Evolutionary conservation across 495 filamentous ascomycete species (phyloP), one percentile per base, ranked within the genome.

Genomic region (Friedmanniomyces simplex): DNA sequence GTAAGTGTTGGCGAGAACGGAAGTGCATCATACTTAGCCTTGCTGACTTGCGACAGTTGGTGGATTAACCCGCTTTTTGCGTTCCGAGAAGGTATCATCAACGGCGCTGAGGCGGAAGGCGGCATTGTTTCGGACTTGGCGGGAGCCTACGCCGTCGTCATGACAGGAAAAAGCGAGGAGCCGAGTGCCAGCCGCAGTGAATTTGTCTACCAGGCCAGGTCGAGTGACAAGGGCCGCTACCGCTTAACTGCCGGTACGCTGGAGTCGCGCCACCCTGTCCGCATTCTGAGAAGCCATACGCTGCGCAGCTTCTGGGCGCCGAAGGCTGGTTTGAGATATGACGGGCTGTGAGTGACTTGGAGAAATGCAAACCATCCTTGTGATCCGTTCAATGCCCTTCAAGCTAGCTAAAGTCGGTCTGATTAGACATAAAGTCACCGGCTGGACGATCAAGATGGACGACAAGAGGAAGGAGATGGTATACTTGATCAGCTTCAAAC

Each of bases 21-120:
- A n/a, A n/a, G n/a, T n/a, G 3, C 22, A 48, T 20, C 37, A n/a
- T 25, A 13, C 49, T 28, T 24, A 18, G 47, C 14, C 11, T 12
- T 25, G 51, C 56, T 57, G 46, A 58, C 30, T 16, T 13, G 1
- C 11, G 43, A 18, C 42, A 71, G 69, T 14, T 73, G 71, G 71
- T 73, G 71, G 71, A 66, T 73, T 42, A 67, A 61, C 45, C 55
- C 65, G 20, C 36, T 70, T 0, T 69, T 73, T 39, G 71, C 71
- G 0, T 66, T 67, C 42, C 64, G 59, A 5, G 69, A 59, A 28
- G 71, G 71, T 55, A 73, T 73, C 26, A 69, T 73, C 39, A 65
- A 72, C 42, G 53, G 53, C 16, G 21, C 21, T 32, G 55, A 56
- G 2, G 16, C 26, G 10, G 55, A 67, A 20, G 66, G 67, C 20